Base-by-base conservation (phyloP, 2,329 filamentous ascomycete genomes). In the Colletotrichum horii region DNA sequence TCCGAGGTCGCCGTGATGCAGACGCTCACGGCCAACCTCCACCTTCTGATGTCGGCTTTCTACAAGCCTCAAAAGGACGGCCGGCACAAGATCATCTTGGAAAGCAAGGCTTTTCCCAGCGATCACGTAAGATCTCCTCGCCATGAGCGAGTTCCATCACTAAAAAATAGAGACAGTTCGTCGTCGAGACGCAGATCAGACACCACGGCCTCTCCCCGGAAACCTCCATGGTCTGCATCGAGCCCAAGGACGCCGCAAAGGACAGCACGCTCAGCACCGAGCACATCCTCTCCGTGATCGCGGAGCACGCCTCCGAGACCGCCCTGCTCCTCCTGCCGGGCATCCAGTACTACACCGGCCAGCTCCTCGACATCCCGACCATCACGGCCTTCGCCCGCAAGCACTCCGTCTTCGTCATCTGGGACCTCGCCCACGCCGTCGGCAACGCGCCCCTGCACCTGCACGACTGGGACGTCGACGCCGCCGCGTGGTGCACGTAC, bases 401-500 rank as follows among this genome's bases (percentile, higher is more conserved):
- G 1, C 91, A 91, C 78, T 94, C 93, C 66, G 92, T 98, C 58
- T 83, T 92, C 2, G 92, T 97, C 6, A 95, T 95, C 30, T 98
- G 95, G 95, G 96, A 98, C 82, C 92, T 97, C 30, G 96, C 96
- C 0, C 95, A 98, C 83, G 95, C 95, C 0, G 94, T 91, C 26
- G 96, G 96, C 36, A 98, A 98, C 81, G 94, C 97, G 3, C 92
- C 94, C 55, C 85, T 98, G 22, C 85, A 88, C 74, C 88, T 98
- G 24, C 95, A 98, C 83, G 94, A 96, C 79, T 98, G 96, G 96
- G 90, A 94, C 78, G 95, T 97, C 38, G 96, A 98, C 83, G 98
- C 98, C 80, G 96, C 96, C 19, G 94, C 91, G 70, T 98, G 96
- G 96, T 98, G 96, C 84, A 96, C 93, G 22, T 98, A 98, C 89